Evolutionary conservation across 2,329 filamentous ascomycete species (phyloP).

Genomic region (Xylariaceae sp.): DNA sequence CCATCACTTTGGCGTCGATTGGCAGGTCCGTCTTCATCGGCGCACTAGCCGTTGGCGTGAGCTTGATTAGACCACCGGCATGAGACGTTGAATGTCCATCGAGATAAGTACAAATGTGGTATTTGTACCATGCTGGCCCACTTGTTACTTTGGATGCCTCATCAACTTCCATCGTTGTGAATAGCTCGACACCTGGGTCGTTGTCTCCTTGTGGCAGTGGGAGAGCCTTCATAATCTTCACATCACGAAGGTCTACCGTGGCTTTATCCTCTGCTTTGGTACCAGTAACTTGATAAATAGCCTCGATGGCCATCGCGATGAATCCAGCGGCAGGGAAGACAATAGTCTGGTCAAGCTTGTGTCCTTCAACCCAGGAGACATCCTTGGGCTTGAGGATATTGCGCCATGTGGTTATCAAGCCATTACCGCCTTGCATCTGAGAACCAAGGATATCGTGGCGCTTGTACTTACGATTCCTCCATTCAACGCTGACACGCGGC

Average conservation of each 20-base stretch:
- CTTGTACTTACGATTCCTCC: background rate
- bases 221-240: background rate
- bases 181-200: background rate
- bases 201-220: background rate
- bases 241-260: background rate
- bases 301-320: slow-evolving; percentile 4
- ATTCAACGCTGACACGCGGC: background rate
- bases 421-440: background rate
- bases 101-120: background rate
- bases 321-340: slow-evolving; percentile 3
- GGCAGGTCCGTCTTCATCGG: background rate
- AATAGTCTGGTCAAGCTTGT: background rate
- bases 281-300: background rate
- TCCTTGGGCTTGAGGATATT: slow-evolving; percentile 1
- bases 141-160: background rate
- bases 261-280: background rate
- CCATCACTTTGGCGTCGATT: slow-evolving; percentile 6
- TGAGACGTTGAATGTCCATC: background rate
- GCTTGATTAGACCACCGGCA: background rate
- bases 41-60: background rate
- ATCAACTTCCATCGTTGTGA: background rate
- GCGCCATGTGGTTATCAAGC: background rate
- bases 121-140: background rate
- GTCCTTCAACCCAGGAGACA: background rate
- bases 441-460: background rate